Base-by-base conservation (phyloP, 2,329 filamentous ascomycete species). In the Scytalidium sp. region DNA sequence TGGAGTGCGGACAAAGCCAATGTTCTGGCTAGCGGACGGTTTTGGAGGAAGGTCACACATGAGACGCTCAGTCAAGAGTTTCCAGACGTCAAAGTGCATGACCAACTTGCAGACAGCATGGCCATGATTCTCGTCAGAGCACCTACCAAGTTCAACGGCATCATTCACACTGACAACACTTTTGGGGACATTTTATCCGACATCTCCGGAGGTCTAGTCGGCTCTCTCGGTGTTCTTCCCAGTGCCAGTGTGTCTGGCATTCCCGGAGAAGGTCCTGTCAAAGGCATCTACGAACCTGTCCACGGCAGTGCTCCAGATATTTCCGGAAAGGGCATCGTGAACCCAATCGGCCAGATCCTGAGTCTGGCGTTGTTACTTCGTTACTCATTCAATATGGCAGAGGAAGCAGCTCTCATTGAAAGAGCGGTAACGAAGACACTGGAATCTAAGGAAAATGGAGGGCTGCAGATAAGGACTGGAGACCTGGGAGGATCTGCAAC, bases 271-370 rank as follows among this genome's bases (percentile, higher is more conserved):
- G 39, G 43, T 19, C 56, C 83, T 83, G 1, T 68, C 63, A 1
- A 64, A 76, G 63, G 73, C 51, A 79, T 81, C 74, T 82, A 81
- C 50, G 79, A 82, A 67, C 78, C 78, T 0, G 79, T 81, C 43
- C 77, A 80, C 54, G 77, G 78, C 3, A 78, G 74, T 3, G 78
- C 78, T 1, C 78, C 79, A 49, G 77, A 81, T 50, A 80, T 81
- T 45, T 74, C 75, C 0, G 77, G 78, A 8, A 76, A 77, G 59
- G 78, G 78, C 3, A 63, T 80, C 13, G 75, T 75, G 1, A 81
- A 80, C 52, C 78, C 78, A 0, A 74, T 81, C 0, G 78, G 70
- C 1, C 78, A 77, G 0, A 77, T 81, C 61, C 81, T 78, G 78
- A 78, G 75, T 1, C 77, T 75, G 2, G 71, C 74, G 0, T 77